Conservation (phyloP, 495 filamentous ascomycete species). For the Penicillium coprophilum region DNA sequence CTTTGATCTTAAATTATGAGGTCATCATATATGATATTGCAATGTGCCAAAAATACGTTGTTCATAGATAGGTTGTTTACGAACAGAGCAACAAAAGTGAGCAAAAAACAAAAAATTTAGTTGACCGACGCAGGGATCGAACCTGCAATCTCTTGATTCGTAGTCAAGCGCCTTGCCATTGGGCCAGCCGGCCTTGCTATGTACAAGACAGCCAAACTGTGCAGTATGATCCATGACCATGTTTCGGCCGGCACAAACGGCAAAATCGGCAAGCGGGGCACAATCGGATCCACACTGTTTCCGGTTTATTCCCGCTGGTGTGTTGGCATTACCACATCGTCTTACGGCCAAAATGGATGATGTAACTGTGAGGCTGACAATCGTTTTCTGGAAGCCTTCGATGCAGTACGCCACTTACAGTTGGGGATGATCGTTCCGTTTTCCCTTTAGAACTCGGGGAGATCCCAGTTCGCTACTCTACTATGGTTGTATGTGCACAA, state of each 20-base stretch:
- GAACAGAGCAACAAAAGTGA: constrained; percentile 1
- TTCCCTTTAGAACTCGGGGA: no score
- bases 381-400: constrained; percentile 32
- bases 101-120: constrained; percentile 15
- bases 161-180: constrained; percentile 76
- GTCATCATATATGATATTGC: background rate
- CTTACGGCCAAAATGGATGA: background rate
- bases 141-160: constrained; percentile 64
- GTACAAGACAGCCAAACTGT: constrained; percentile 1
- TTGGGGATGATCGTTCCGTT: background rate
- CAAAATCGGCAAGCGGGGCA: constrained; percentile 4
- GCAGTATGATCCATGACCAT: background rate
- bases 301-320: constrained; percentile 13
- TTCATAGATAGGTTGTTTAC: no score
- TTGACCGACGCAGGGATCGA: constrained; percentile 49
- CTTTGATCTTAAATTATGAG: background rate
- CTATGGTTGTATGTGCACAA: no score
- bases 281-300: constrained; percentile 6
- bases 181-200: constrained; percentile 50
- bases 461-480: background rate
- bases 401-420: constrained; percentile 20
- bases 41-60: background rate
- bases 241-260: constrained; percentile 12
- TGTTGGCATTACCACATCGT: background rate
- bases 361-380: constrained; percentile 18